Conservation (phyloP, 139 green algal genomes). For the Micractinium conductrix region DNA sequence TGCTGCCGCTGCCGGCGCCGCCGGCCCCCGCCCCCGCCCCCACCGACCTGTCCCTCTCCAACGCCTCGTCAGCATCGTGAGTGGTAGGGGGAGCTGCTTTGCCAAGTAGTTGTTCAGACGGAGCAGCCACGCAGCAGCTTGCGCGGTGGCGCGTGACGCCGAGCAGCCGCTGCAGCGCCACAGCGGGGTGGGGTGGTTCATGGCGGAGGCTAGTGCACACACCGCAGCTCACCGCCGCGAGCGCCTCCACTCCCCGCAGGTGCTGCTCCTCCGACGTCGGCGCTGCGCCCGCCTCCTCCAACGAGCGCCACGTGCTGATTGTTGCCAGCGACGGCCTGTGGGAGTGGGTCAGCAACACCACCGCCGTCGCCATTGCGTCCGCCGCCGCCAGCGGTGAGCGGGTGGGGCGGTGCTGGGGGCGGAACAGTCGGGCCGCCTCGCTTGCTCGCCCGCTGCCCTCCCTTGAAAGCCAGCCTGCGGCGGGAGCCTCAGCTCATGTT, state of each 20-base stretch:
- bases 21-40: not conserved
- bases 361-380: conserved; percentile 50
- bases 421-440: not conserved
- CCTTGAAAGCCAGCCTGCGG: not conserved
- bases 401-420: not conserved
- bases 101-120: no score
- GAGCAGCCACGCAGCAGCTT: no score
- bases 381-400: not conserved
- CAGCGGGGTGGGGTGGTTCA: no score
- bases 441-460: not conserved
- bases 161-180: no score
- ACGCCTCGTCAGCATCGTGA: no score
- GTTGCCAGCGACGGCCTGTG: conserved; percentile 57
- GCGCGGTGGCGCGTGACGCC: no score
- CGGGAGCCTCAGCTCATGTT: no score
- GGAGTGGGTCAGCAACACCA: conserved; percentile 45
- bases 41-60: not conserved
- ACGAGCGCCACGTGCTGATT: conserved; percentile 40
- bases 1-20: conserved; percentile 28
- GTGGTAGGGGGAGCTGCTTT: no score
- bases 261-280: not conserved
- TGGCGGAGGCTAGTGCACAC: no score
- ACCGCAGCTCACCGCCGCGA: not conserved
- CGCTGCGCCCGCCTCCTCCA: not conserved
- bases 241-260: no score